Percentiles rank a stretch among this genome's conserved stretches.
These are phyloP conservation scores for Starmerella davenportii DNA, from an alignment of 805 yeast species.

Conservation along the genomic window DNA sequence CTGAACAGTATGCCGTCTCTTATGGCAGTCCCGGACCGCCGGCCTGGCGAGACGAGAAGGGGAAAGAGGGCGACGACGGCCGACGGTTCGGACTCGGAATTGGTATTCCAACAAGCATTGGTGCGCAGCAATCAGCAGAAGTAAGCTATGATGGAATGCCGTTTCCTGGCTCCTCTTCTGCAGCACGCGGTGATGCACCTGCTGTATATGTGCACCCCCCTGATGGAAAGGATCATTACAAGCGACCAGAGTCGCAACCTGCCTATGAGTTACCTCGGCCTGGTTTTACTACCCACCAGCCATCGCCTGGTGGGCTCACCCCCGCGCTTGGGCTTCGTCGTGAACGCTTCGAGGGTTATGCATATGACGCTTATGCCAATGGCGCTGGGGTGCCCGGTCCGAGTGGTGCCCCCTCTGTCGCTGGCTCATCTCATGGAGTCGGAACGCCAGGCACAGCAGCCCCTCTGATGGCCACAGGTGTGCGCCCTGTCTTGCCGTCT, in stretches of 20 bases:
- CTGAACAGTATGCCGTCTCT: neutral
- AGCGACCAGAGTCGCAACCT: neutral
- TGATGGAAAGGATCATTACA: neutral
- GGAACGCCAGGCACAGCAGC: neutral
- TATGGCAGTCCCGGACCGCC: constrained; percentile 2
- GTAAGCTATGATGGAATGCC: too few species aligned
- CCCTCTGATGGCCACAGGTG: too few species aligned
- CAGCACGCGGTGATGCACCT: neutral
- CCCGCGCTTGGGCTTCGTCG: neutral
- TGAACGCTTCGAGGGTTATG: neutral
- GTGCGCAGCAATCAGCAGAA: too few species aligned
- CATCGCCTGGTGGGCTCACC: neutral
- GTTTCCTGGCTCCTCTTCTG: neutral
- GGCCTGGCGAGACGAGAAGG: neutral
- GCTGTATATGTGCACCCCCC: neutral
- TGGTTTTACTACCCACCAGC: neutral
- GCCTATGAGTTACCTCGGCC: neutral
- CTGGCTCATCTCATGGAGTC: too few species aligned
- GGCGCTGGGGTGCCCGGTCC: neutral
- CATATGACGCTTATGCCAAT: neutral
- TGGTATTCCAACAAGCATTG: neutral
- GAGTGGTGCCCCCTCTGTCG: too few species aligned
- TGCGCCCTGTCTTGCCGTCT: neutral
- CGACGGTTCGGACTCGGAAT: neutral
- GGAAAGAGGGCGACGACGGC: neutral